Conservation (phyloP, 2,329 filamentous ascomycete genomes). For the Podosphaera leucotricha region DNA sequence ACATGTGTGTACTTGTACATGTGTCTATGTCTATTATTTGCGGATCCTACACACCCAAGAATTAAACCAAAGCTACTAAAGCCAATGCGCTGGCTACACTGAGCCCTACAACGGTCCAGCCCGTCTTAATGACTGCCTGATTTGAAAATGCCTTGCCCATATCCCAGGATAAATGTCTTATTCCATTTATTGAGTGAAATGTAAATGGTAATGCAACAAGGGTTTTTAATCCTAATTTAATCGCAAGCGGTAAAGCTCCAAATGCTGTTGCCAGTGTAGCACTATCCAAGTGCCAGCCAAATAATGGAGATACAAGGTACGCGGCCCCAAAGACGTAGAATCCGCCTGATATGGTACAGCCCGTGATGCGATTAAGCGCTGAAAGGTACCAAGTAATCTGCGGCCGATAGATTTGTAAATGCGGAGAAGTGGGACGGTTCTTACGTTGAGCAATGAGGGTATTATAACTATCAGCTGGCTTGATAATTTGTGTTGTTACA, state of each 20-base stretch:
- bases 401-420: conserved; percentile 45
- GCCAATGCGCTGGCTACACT: conserved; percentile 23
- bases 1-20: neutral
- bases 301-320: conserved; percentile 38
- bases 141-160: conserved; percentile 36
- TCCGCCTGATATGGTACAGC: conserved; percentile 30
- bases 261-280: conserved; percentile 39
- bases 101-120: conserved; percentile 37
- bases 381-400: conserved; percentile 47
- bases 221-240: conserved; percentile 35
- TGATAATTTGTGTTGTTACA: conserved; percentile 23
- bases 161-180: conserved; percentile 53
- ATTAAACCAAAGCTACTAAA: conserved; percentile 12
- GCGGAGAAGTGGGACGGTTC: conserved; percentile 42
- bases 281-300: conserved; percentile 45
- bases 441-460: conserved; percentile 47
- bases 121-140: conserved; percentile 37
- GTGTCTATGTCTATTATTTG: conserved; percentile 9
- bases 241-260: conserved; percentile 31
- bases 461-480: conserved; percentile 20
- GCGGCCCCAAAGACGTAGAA: conserved; percentile 44
- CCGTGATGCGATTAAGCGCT: conserved; percentile 39
- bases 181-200: conserved; percentile 44
- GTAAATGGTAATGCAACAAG: conserved; percentile 39
- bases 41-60: conserved; percentile 9